These are phyloP conservation scores for Hypoxylon sp. DNA, from an alignment of 2,329 filamentous ascomycete genomes.

Conservation along the genomic window DNA sequence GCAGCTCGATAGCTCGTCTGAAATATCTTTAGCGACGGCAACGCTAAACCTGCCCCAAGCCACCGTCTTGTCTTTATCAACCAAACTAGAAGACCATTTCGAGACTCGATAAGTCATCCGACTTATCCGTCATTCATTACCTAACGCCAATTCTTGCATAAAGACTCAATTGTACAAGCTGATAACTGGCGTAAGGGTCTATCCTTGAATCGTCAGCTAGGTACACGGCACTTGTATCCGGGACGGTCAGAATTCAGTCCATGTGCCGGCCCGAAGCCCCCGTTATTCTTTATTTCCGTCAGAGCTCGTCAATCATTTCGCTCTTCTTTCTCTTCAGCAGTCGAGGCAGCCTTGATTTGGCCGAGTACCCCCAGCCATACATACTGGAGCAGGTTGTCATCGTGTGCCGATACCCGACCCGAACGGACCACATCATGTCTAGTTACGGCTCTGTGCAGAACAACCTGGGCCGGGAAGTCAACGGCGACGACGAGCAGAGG, in stretches of 20 bases:
- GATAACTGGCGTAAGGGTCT: background rate
- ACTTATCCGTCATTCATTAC: background rate
- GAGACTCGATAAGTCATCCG: background rate
- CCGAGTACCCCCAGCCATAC: background rate
- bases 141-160: background rate
- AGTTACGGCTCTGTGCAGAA: constrained; percentile 40
- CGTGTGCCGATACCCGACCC: background rate
- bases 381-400: background rate
- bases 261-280: too few species aligned
- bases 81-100: background rate
- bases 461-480: constrained; percentile 15
- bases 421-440: constrained; percentile 31
- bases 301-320: too few species aligned
- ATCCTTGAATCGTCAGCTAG: background rate
- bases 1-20: too few species aligned
- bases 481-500: constrained; percentile 46
- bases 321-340: too few species aligned
- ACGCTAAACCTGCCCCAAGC: too few species aligned
- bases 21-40: too few species aligned
- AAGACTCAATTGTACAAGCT: background rate
- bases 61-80: background rate
- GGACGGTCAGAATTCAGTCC: too few species aligned
- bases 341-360: too few species aligned
- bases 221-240: background rate
- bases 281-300: too few species aligned